phyloP scores from a whole-genome alignment of 345 rosid genomes.

The Boechera divaricarpa region DNA sequence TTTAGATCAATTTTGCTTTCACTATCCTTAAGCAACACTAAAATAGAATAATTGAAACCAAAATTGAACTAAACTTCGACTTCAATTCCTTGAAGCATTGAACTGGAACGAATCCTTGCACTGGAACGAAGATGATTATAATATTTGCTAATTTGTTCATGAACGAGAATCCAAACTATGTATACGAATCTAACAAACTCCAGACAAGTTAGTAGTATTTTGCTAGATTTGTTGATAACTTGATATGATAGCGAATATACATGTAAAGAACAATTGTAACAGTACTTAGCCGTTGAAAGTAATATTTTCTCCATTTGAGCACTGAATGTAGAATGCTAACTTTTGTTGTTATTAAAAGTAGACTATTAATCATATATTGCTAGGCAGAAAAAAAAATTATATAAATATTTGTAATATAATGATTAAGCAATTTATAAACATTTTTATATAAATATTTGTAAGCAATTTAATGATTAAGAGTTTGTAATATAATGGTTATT shows the following conservation, averaged over 20 bases:
- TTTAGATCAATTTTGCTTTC: neutral
- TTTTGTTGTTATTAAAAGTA: neutral
- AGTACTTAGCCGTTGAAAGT: constrained; percentile 16
- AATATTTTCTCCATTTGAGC: constrained; percentile 14
- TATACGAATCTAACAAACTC: constrained; percentile 9
- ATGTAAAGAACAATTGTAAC: neutral
- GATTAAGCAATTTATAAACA: neutral
- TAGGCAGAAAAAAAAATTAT: neutral
- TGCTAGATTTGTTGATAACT: constrained; percentile 28
- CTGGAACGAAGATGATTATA: neutral
- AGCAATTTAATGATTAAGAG: neutral
- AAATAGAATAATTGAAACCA: neutral
- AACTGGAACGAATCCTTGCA: neutral
- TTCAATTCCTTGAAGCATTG: neutral
- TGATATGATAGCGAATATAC: constrained; percentile 19
- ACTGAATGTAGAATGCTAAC: neutral
- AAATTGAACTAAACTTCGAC: neutral
- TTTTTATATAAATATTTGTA: no score
- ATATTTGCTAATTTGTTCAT: neutral
- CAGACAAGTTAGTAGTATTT: constrained; percentile 2
- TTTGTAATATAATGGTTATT: neutral
- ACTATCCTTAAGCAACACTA: neutral
- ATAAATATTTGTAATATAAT: neutral
- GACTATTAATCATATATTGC: neutral
- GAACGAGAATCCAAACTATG: neutral